Percentiles rank a stretch among this genome's conserved stretches.
phyloP scores from a whole-genome alignment of 164 flowering plant genomes.

The Euptelea pleiosperma region DNA sequence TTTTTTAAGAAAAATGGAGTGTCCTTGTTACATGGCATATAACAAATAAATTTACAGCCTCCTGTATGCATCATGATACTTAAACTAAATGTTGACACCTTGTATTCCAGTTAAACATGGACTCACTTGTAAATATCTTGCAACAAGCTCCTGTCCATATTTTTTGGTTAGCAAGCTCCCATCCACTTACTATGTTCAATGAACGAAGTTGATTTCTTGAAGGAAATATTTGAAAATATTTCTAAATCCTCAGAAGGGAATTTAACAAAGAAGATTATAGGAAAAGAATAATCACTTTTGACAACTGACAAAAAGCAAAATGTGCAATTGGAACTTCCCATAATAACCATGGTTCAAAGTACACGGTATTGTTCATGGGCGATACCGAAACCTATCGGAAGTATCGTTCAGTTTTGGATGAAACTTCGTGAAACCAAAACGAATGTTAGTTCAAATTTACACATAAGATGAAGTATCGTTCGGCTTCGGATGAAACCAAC shows the following conservation, averaged over 20 bases:
- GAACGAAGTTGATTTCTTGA: not conserved
- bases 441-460: too few species aligned
- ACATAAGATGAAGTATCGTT: too few species aligned
- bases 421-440: too few species aligned
- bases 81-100: not conserved
- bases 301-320: not conserved
- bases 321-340: too few species aligned
- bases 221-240: not conserved
- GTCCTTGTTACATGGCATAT: too few species aligned
- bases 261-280: not conserved
- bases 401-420: too few species aligned
- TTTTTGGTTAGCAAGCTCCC: not conserved
- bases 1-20: too few species aligned
- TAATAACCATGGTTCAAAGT: too few species aligned
- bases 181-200: not conserved
- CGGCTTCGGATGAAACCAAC: too few species aligned
- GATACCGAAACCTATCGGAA: too few species aligned
- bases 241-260: not conserved
- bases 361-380: too few species aligned
- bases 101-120: not conserved
- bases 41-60: too few species aligned
- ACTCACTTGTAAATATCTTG: not conserved
- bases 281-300: not conserved
- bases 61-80: not conserved
- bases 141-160: not conserved